Evolutionary conservation across 169 alveolate genomes (phyloP).

Genomic region (Cryptosporidium ubiquitum): DNA sequence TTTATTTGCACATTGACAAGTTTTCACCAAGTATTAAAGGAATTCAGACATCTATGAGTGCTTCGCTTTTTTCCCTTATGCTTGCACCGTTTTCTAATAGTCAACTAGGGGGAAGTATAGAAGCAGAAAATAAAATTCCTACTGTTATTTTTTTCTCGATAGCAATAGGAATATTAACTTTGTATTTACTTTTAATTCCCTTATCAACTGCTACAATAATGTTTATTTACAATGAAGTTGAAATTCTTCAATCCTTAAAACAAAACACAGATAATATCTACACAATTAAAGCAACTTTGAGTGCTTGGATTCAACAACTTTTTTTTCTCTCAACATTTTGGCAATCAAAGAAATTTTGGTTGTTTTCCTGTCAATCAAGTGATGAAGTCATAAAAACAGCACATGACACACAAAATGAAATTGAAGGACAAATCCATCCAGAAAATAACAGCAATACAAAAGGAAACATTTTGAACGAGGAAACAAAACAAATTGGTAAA

Average conservation of each 20-base stretch:
- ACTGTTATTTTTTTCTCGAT: constrained; percentile 13
- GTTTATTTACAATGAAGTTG: constrained; percentile 61
- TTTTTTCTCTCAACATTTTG: constrained; percentile 73
- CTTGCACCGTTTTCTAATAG: constrained; percentile 28
- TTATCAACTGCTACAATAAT: constrained; percentile 64
- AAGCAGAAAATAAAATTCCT: not conserved
- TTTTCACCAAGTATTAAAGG: constrained; percentile 23
- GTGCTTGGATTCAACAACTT: constrained; percentile 65
- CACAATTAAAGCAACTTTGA: constrained; percentile 40
- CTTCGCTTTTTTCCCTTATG: constrained; percentile 16
- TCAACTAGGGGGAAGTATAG: not conserved
- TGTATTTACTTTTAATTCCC: constrained; percentile 39
- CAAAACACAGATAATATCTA: constrained; percentile 67
- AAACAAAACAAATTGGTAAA: not conserved
- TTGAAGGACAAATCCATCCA: not conserved
- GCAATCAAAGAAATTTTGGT: constrained; percentile 26
- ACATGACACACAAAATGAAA: constrained; percentile 33
- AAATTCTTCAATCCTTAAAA: constrained; percentile 43
- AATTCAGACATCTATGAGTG: constrained; percentile 3
- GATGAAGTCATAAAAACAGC: not conserved
- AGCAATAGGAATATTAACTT: not conserved
- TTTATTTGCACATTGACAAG: constrained; percentile 42
- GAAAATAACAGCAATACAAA: not conserved
- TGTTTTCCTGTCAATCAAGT: not conserved
- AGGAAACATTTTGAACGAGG: not conserved